A percentile compares a stretch with the other conserved stretches of the same genome.
Conservation (phyloP, 192 early-diverging fungal species). For the Spizellomyces sp. region DNA sequence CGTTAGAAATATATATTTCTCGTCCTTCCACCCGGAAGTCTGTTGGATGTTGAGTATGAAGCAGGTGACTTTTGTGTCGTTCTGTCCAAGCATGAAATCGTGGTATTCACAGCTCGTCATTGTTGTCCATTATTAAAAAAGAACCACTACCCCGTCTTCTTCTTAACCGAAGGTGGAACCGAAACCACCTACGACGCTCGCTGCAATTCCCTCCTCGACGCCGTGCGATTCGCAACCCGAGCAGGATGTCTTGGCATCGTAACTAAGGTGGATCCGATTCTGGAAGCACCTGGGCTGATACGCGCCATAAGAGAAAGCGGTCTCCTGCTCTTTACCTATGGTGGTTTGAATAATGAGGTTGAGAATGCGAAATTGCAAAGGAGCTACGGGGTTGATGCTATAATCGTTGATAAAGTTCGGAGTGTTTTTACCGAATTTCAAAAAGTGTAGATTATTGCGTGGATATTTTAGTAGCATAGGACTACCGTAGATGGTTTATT, state of each 20-base stretch:
- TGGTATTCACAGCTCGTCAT: background rate
- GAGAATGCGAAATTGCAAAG: constrained; percentile 72
- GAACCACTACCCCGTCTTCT: constrained; percentile 86
- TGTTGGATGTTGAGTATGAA: constrained; percentile 84
- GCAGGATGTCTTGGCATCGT: constrained; percentile 81
- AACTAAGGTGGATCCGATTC: constrained; percentile 67
- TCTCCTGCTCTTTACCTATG: constrained; percentile 80
- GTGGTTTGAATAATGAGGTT: constrained; percentile 75
- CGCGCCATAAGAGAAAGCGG: constrained; percentile 72
- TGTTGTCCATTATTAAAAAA: constrained; percentile 8
- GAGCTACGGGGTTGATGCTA: constrained; percentile 80
- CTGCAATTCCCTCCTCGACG: constrained; percentile 77
- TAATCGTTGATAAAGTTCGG: constrained; percentile 70
- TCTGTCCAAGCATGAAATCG: background rate
- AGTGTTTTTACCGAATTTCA: constrained; percentile 14
- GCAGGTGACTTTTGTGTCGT: constrained; percentile 48
- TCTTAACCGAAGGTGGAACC: constrained; percentile 85
- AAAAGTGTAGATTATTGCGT: background rate
- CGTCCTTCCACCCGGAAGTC: constrained; percentile 89
- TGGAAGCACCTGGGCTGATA: constrained; percentile 72
- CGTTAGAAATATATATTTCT: constrained; percentile 82
- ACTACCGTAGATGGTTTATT: background rate
- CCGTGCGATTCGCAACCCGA: constrained; percentile 75
- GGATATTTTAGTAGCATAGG: background rate
- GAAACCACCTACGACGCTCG: constrained; percentile 74